Evolutionary conservation across 176 grass and related monocot species (phyloP), one percentile per base, ranked within the genome.

Genomic region (Rhynchospora tenuis): DNA sequence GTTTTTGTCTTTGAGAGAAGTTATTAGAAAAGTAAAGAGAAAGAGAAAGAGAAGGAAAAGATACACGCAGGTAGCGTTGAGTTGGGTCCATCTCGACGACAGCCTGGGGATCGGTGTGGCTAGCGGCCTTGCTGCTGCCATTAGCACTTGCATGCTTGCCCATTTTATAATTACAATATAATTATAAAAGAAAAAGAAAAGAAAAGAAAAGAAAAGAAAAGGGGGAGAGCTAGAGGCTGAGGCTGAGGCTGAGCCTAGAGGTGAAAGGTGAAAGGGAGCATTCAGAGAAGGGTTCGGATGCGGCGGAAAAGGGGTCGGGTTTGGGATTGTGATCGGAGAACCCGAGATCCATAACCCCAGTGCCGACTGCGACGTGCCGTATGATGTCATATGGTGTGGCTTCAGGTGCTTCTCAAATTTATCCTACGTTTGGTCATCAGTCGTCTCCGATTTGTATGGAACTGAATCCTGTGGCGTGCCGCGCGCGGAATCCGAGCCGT

Each of bases 141-240:
- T 16, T 26, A 22, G 13, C 73, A 44, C 56, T 45, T 31, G 29
- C 78, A 46, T 59, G 62, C 29, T 60, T 81, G 8, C 58, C 78
- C 54, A 81, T 61, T 77, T 81, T 24, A 81, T 73, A 71, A 83
- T 72, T 83, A 91, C 92, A 83, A 87, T 10, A 90, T n/a, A n/a
- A n/a, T n/a, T n/a, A n/a, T 89, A 20, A 92, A 88, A 54, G 86
- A 92, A 76, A 90, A 88, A 71, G 90, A 94, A 64, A 64, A 73
- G 90, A 94, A 92, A 7, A 60, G 51, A 79, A 27, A 59, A 20
- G 17, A 38, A 3, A 33, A 3, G 3, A 33, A 38, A 38, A 4
- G 33, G 3, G 33, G 5, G 33, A 38, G 33, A 3, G 31, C 1
- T 1, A 33, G 31, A 1, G 1, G 3, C 31, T 1, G 31, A 33